Conservation (phyloP, 1,139 yeast genomes). For the Pichia sp. region DNA sequence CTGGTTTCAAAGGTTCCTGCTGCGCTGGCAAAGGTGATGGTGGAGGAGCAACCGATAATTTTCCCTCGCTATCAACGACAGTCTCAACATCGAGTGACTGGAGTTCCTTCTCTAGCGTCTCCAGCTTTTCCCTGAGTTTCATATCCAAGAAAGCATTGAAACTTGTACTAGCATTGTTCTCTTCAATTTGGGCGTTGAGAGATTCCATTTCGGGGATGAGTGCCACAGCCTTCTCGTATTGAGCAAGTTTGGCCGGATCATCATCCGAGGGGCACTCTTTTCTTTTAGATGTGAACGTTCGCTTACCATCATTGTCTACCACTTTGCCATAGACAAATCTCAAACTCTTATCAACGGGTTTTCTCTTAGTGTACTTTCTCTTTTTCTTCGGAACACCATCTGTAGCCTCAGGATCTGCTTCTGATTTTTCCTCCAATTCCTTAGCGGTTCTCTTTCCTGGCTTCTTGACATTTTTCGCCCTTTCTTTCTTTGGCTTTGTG, state of each 20-base stretch:
- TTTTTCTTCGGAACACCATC: constrained; percentile 2
- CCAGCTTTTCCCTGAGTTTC: constrained; percentile 12
- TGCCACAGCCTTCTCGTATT: neutral
- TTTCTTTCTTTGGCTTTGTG: no score
- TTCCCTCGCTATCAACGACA: neutral
- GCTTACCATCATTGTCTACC: constrained; percentile 3
- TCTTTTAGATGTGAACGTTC: constrained; percentile 2
- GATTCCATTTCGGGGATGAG: neutral
- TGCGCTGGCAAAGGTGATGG: neutral
- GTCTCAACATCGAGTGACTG: neutral
- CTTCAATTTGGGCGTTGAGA: constrained; percentile 4
- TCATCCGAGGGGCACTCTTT: constrained; percentile 1
- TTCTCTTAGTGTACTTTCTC: constrained; percentile 7
- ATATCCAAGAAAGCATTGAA: constrained; percentile 13
- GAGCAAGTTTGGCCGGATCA: neutral
- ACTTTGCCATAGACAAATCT: constrained; percentile 11
- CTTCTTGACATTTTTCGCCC: no score
- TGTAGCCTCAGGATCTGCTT: neutral
- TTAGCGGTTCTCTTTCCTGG: no score
- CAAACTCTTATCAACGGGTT: constrained; percentile 5
- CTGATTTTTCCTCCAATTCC: neutral
- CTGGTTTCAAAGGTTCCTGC: neutral
- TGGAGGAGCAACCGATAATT: neutral
- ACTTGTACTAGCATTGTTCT: constrained; percentile 7
- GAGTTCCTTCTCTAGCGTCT: constrained; percentile 7